These are phyloP conservation scores for Saksenaea vasiformis DNA, from an alignment of 371 early-diverging fungal species.

Conservation along the genomic window DNA sequence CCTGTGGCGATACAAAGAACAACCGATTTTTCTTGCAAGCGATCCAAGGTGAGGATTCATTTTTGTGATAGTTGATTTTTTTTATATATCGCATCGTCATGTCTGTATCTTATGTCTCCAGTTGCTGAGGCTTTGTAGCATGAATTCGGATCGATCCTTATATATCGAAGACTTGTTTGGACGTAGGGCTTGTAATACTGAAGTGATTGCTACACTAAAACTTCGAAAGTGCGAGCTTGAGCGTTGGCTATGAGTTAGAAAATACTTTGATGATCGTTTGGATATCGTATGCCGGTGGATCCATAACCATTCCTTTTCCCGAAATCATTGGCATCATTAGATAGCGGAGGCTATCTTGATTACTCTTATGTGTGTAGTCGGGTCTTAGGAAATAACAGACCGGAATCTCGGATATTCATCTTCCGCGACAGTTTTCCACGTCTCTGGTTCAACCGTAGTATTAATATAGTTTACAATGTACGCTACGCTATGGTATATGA, in stretches of 20 bases:
- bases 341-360: no score
- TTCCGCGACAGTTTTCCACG: no score
- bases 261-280: not conserved
- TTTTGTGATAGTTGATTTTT: not conserved
- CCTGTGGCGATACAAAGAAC: slow-evolving; percentile 12
- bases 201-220: not conserved
- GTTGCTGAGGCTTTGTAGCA: not conserved
- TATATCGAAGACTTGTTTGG: not conserved
- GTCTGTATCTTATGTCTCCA: not conserved
- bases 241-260: not conserved
- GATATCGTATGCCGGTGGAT: not conserved
- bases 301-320: no score
- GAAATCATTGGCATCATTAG: no score
- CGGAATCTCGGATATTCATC: no score
- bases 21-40: slow-evolving; percentile 20
- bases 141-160: not conserved
- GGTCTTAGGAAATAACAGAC: no score
- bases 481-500: no score
- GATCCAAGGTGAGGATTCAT: not conserved
- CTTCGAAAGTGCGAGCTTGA: not conserved
- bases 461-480: no score
- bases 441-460: no score
- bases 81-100: not conserved
- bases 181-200: not conserved
- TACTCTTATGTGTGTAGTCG: no score